Evolutionary conservation across 2,329 filamentous ascomycete species (phyloP).

Genomic region (Didymellaceae sp.): DNA sequence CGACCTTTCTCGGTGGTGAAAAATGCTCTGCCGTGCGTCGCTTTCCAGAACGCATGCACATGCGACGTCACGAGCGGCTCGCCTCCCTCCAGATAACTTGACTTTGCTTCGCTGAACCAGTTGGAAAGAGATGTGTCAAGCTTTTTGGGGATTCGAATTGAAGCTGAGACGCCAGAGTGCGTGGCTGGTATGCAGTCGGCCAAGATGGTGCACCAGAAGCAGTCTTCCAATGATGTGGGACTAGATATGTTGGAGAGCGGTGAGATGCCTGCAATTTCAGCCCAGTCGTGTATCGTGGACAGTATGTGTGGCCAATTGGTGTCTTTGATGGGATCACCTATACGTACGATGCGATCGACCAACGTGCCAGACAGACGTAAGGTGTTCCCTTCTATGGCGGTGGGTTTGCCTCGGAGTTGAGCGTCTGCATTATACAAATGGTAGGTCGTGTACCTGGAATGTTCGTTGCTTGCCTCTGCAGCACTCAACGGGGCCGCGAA

Average conservation of each 20-base stretch:
- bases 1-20: neutral
- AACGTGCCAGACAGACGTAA: neutral
- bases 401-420: neutral
- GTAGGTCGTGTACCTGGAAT: neutral
- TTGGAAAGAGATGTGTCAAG: neutral
- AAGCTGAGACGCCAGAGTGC: neutral
- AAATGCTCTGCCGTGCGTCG: neutral
- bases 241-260: neutral
- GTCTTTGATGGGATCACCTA: neutral
- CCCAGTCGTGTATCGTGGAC: neutral
- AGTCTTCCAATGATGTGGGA: neutral
- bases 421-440: neutral
- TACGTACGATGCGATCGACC: neutral
- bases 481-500: neutral
- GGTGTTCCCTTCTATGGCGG: neutral
- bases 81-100: neutral
- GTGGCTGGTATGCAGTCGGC: neutral
- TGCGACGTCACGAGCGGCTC: neutral
- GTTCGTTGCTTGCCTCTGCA: neutral
- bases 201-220: slow-evolving; percentile 1
- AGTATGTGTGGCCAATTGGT: neutral
- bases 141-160: neutral
- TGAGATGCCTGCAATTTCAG: neutral
- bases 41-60: neutral
- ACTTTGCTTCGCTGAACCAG: neutral